Conservation (phyloP, 2,329 filamentous ascomycete genomes). For the Pseudogymnoascus sp. region DNA sequence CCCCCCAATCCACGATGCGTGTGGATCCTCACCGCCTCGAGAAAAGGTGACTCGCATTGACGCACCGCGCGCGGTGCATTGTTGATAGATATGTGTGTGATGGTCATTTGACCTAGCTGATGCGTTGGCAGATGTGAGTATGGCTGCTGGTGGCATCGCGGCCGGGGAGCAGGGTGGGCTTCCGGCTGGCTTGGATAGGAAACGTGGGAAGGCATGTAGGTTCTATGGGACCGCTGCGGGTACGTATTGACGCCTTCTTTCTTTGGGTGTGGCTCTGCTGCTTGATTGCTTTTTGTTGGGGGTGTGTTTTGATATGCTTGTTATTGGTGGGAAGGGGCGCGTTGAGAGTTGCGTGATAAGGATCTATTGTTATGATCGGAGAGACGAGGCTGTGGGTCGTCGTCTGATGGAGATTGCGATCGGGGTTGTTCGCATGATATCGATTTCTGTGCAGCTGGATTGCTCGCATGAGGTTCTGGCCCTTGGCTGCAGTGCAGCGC, state of each 20-base stretch:
- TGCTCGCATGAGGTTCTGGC: constrained; percentile 16
- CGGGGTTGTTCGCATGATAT: constrained; percentile 4
- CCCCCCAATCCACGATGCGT: neutral
- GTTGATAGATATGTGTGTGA: neutral
- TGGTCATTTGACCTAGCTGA: neutral
- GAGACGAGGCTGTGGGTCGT: neutral
- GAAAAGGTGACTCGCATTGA: neutral
- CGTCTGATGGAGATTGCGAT: neutral
- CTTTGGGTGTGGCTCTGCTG: neutral
- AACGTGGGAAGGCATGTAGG: neutral
- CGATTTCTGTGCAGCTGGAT: constrained; percentile 13
- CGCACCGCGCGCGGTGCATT: neutral
- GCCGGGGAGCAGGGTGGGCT: neutral
- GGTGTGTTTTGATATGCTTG: neutral
- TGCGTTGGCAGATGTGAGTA: neutral
- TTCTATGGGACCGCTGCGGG: constrained; percentile 2
- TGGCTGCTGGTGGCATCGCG: neutral
- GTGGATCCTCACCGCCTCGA: constrained; percentile 1
- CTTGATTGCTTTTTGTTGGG: neutral
- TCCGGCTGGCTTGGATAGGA: neutral
- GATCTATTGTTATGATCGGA: neutral
- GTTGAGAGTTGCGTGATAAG: constrained; percentile 2
- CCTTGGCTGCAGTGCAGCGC: neutral
- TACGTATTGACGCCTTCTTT: neutral
- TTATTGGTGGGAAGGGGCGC: neutral